These are phyloP conservation scores for Talaromyces trachyspermus DNA, from an alignment of 495 filamentous ascomycete genomes.

Conservation along the genomic window DNA sequence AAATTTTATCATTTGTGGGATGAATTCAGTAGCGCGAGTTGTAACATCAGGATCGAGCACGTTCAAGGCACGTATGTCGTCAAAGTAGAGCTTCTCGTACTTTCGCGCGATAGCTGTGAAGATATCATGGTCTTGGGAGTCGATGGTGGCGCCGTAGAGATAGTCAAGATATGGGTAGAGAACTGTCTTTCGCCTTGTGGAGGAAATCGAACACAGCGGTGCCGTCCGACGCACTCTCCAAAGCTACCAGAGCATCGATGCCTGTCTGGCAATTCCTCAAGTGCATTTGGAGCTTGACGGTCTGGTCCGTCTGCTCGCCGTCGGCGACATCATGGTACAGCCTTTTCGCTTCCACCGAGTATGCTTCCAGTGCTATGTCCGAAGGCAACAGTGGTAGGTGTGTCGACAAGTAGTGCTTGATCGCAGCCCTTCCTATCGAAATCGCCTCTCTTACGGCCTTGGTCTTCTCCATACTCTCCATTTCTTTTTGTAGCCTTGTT, in stretches of 20 bases:
- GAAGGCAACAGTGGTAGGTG: background rate
- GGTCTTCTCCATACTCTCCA: background rate
- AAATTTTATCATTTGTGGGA: slow-evolving; percentile 69
- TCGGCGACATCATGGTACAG: background rate
- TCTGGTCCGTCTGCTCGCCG: slow-evolving; percentile 43
- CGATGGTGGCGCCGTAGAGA: slow-evolving; percentile 63
- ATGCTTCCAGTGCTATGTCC: background rate
- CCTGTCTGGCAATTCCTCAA: background rate
- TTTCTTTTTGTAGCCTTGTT: background rate
- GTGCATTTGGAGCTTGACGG: slow-evolving; percentile 89
- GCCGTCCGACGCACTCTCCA: background rate
- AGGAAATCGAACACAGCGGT: background rate
- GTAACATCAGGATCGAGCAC: slow-evolving; percentile 72
- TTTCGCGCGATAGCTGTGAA: slow-evolving; percentile 74
- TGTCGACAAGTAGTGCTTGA: background rate
- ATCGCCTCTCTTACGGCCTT: background rate
- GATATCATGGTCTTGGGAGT: slow-evolving; percentile 64
- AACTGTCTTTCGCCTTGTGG: slow-evolving; percentile 45
- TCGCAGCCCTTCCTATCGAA: background rate
- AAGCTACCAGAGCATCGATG: background rate
- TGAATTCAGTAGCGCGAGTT: slow-evolving; percentile 85
- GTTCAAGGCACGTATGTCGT: slow-evolving; percentile 81
- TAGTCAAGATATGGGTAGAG: slow-evolving; percentile 80
- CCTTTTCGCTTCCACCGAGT: background rate
- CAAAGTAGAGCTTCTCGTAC: slow-evolving; percentile 74